A percentile compares a stretch with the other conserved stretches of the same genome.
Conservation (phyloP, 805 yeast species). For the Metschnikowia kofuensis region DNA sequence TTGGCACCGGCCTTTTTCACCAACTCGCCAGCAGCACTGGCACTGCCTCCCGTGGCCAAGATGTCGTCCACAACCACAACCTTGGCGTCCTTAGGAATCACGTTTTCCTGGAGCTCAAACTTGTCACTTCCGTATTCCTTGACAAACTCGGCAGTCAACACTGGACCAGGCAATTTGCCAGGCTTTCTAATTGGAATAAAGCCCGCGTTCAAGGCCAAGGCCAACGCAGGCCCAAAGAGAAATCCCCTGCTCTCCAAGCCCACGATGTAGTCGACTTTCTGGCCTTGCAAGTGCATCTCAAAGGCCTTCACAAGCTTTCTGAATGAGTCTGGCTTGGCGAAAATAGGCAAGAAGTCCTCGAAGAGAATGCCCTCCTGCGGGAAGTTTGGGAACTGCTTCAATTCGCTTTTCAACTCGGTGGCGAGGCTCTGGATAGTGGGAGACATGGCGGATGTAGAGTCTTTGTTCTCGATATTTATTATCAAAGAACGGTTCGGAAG, state of each 20-base stretch:
- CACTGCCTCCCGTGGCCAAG: conserved; percentile 98
- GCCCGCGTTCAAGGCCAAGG: conserved; percentile 83
- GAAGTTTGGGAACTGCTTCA: conserved; percentile 84
- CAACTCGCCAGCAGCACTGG: conserved; percentile 88
- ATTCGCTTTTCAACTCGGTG: conserved; percentile 33
- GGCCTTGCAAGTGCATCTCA: conserved; percentile 63
- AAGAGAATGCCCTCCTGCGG: conserved; percentile 90
- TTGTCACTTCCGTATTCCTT: conserved; percentile 93
- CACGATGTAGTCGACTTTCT: conserved; percentile 79
- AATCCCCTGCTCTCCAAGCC: conserved; percentile 98
- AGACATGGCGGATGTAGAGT: conserved; percentile 7
- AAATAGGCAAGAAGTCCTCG: conserved; percentile 95
- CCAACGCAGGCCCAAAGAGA: conserved; percentile 92
- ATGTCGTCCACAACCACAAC: conserved; percentile 93
- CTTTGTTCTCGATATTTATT: background rate
- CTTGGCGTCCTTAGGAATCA: conserved; percentile 75
- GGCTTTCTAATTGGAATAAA: conserved; percentile 94
- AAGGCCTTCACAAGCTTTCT: conserved; percentile 79
- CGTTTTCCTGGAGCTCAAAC: conserved; percentile 83
- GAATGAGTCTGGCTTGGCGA: conserved; percentile 77
- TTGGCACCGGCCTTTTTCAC: conserved; percentile 64
- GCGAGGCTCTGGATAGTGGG: conserved; percentile 32
- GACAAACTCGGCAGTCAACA: conserved; percentile 64
- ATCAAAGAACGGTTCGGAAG: background rate
- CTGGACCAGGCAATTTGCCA: conserved; percentile 91